phyloP scores from a whole-genome alignment of 257 asterid species.

The Plantago elongata region DNA sequence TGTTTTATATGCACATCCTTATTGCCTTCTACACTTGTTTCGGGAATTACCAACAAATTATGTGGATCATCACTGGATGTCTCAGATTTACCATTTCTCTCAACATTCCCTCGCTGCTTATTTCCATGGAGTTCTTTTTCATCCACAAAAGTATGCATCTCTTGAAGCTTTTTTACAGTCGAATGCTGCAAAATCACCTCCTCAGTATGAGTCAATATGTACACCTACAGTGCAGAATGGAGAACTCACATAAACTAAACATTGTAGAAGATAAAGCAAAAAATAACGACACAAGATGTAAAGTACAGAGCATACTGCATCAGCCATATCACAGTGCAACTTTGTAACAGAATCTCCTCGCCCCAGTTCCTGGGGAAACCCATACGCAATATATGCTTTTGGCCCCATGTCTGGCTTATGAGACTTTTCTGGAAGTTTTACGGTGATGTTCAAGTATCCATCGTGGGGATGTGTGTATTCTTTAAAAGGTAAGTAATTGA shows the following conservation, averaged over 20 bases:
- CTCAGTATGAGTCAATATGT: constrained; percentile 65
- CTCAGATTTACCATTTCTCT: background rate
- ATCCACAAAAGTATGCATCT: constrained; percentile 56
- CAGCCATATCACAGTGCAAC: constrained; percentile 91
- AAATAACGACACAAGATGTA: background rate
- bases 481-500: constrained; percentile 78
- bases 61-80: constrained; percentile 2
- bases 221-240: constrained; percentile 51
- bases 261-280: background rate
- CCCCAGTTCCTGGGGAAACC: constrained; percentile 68
- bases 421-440: constrained; percentile 42
- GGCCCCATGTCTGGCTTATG: constrained; percentile 93
- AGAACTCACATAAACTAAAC: background rate
- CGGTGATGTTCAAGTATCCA: constrained; percentile 72
- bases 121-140: constrained; percentile 34
- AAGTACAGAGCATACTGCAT: constrained; percentile 51
- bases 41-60: constrained; percentile 20
- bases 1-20: constrained; percentile 18
- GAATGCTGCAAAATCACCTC: constrained; percentile 33
- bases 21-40: constrained; percentile 17
- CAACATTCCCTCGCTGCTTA: constrained; percentile 10
- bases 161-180: constrained; percentile 32
- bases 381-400: constrained; percentile 91
- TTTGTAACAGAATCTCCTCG: constrained; percentile 94
- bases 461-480: constrained; percentile 60